Evolutionary conservation across 257 asterid genomes (phyloP).

Genomic region (Solanum etuberosum): DNA sequence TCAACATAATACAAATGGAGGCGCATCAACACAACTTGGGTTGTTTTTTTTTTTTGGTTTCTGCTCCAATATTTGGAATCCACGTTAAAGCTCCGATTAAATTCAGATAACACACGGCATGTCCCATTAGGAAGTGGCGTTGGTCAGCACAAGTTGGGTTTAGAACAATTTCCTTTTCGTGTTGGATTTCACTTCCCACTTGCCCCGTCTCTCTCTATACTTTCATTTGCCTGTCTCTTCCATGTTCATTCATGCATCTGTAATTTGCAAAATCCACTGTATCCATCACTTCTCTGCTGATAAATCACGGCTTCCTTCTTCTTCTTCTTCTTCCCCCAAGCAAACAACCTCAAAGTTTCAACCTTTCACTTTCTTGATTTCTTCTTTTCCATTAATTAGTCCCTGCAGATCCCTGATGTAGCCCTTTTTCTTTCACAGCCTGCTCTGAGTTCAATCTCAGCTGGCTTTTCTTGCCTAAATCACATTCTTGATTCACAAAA

Average conservation of each 20-base stretch:
- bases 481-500: background rate
- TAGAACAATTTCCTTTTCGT: background rate
- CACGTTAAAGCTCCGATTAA: no score
- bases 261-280: background rate
- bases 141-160: background rate
- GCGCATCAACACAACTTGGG: background rate
- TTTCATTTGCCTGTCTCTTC: background rate
- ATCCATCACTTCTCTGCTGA: background rate
- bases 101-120: accelerated
- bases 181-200: background rate
- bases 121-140: no score
- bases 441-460: constrained; percentile 20
- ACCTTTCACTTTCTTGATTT: background rate
- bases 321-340: background rate
- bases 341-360: background rate
- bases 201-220: background rate
- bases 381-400: background rate
- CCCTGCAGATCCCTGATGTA: constrained; percentile 5
- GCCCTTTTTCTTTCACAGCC: constrained; percentile 6
- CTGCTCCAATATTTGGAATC: accelerated
- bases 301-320: background rate
- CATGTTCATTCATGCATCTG: background rate
- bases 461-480: constrained; percentile 3
- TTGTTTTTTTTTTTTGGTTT: no score
- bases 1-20: no score